Conservation (phyloP, 768 basidiomycete species). For the Kwoniella heveanensis region DNA sequence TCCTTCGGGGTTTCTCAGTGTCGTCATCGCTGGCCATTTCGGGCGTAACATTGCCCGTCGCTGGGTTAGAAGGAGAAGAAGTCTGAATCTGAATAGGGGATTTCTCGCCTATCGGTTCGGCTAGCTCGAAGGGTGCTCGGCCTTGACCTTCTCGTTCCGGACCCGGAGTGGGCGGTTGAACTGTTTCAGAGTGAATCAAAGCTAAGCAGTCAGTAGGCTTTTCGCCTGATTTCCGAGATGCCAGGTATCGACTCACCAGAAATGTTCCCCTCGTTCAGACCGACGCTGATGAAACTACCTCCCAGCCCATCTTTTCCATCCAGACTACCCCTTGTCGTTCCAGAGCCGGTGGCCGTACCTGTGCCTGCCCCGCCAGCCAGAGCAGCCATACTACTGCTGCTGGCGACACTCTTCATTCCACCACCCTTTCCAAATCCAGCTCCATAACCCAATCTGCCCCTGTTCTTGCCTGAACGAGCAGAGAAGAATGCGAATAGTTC, state of each 20-base stretch:
- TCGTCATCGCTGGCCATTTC: neutral
- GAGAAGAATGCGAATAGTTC: constrained; percentile 87
- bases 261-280: constrained; percentile 16
- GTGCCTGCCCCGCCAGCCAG: constrained; percentile 1
- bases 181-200: neutral
- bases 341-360: neutral
- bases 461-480: constrained; percentile 58
- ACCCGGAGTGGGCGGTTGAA: constrained; percentile 26
- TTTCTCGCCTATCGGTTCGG: constrained; percentile 9
- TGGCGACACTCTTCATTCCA: constrained; percentile 20
- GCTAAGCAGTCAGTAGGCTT: neutral
- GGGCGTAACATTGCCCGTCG: neutral
- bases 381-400: constrained; percentile 26
- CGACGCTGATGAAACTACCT: constrained; percentile 48
- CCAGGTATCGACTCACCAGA: constrained; percentile 23
- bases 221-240: neutral
- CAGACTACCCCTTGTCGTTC: neutral
- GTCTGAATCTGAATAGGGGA: constrained; percentile 14
- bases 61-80: constrained; percentile 27
- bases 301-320: constrained; percentile 32
- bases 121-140: constrained; percentile 4
- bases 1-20: constrained; percentile 4
- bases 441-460: constrained; percentile 24
- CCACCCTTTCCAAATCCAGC: constrained; percentile 15
- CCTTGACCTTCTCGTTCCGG: neutral